Evolutionary conservation across 139 green algal species (phyloP), one percentile per base, ranked within the genome.

Genomic region (Micractinium sp.): DNA sequence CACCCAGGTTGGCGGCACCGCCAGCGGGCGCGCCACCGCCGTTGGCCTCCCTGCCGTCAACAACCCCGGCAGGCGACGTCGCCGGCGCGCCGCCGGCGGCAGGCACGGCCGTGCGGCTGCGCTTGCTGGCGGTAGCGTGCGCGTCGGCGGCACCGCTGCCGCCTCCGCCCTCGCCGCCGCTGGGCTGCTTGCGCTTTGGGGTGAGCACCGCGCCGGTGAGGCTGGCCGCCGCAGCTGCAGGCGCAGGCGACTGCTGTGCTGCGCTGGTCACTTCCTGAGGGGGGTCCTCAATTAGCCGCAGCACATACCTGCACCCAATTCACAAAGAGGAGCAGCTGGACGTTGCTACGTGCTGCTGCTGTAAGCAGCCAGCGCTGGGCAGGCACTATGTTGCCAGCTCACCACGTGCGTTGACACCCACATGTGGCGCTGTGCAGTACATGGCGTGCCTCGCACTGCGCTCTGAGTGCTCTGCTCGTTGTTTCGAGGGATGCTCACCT

Each of bases 171-270:
- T 25, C 39, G 22, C 27, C 39, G 22, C 77, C 77, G 77, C 78
- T 84, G 41, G 78, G 78, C 78, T 41, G 53, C 80, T 85, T 85
- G 80, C 80, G 80, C n/a, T 85, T 85, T 7, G 80, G 80, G 0
- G 80, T 74, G 53, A n/a, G 31, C 4, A n/a, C 33, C 3, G 82
- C 27, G 29, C 5, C 29, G 15, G n/a, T 27, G 16, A 14, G 33
- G 33, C 27, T 13, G 31, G 82, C 2, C 1, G 61, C 18, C 2
- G 67, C 83, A 0, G 66, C 38, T 7, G 39, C 31, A 31, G 41
- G 35, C 19, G 25, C 71, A 27, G 60, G 33, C 23, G 33, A 7
- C 23, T 31, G 63, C 71, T 88, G 53, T 19, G 56, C 85, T 18
- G 71, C 71, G 74, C 85, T 88, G 41, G 41, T 71, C 29, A 47